A percentile compares a stretch with the other conserved stretches of the same genome.
Evolutionary conservation across 1,284 basidiomycete species (phyloP).

Genomic region (Coriolopsis trogii): DNA sequence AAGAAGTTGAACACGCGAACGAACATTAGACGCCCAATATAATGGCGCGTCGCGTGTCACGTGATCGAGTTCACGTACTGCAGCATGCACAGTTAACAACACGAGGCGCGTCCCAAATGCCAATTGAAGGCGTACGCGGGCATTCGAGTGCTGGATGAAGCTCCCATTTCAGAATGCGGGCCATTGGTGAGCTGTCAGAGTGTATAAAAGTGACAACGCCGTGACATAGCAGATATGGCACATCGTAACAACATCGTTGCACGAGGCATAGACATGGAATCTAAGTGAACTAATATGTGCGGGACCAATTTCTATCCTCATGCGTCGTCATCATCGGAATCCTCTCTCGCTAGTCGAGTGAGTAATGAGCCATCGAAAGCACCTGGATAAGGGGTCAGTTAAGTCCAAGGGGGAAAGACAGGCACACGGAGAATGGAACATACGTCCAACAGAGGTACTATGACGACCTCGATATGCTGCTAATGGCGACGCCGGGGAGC

Average conservation of each 20-base stretch:
- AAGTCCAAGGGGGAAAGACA: not conserved
- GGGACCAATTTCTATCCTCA: not conserved
- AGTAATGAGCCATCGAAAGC: slow-evolving; percentile 30
- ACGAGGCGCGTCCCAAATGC: too few species aligned
- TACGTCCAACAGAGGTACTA: slow-evolving; percentile 24
- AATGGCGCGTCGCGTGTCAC: slow-evolving; percentile 15
- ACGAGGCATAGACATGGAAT: too few species aligned
- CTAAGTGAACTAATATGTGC: too few species aligned
- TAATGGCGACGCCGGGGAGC: slow-evolving; percentile 24
- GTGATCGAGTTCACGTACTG: slow-evolving; percentile 14
- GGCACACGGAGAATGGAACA: slow-evolving; percentile 1
- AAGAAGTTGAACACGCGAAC: slow-evolving; percentile 15
- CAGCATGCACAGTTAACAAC: not conserved
- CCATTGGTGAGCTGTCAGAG: too few species aligned
- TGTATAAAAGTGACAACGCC: too few species aligned
- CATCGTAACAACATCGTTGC: too few species aligned
- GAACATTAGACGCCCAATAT: slow-evolving; percentile 15
- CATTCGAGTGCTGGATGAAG: too few species aligned
- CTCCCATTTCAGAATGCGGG: too few species aligned
- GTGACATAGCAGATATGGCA: too few species aligned
- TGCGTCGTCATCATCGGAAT: slow-evolving; percentile 27
- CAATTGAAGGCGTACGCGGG: too few species aligned
- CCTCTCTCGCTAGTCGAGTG: slow-evolving; percentile 24
- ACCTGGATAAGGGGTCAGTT: slow-evolving; percentile 3
- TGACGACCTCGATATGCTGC: slow-evolving; percentile 29